Base-by-base conservation (phyloP, 2,329 filamentous ascomycete genomes). In the Zelopaecilomyces penicillatus region DNA sequence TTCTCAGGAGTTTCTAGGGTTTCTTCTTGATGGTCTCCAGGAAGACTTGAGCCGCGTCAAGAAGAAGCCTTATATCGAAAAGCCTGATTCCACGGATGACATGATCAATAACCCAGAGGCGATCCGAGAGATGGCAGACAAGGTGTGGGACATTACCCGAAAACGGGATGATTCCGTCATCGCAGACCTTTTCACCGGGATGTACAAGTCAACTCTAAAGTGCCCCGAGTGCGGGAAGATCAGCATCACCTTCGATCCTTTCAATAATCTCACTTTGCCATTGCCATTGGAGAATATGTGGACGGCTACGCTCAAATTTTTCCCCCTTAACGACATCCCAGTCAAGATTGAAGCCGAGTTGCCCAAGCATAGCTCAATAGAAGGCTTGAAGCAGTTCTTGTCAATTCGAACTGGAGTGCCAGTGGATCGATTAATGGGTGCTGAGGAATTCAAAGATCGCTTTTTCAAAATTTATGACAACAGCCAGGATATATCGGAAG, bases 221-320 rank as follows among this genome's bases (percentile, higher is more conserved):
- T 98, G 93, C 59, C 93, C 93, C 0, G 78, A 76, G 6, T 98
- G 93, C 63, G 77, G 84, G 54, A 98, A 97, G 68, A 85, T 97
- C 65, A 96, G 90, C 76, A 95, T 98, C 56, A 97, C 93, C 0
- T 98, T 98, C 59, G 93, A 98, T 61, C 93, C 93, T 1, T 98
- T 95, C 72, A 96, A 89, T 64, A 93, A 94, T 52, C 69, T 98
- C 47, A 96, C 93, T 0, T 70, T 98, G 27, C 93, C 94, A 46
- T 70, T 98, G 31, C 93, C 93, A 0, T 80, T 95, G 44, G 85
- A 93, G 61, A 89, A 84, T 52, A 76, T 87, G 37, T 95, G 88
- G 85, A 74, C 71, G 47, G 83, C 84, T 52, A 73, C 75, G 1
- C 70, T 97, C 53, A 83, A 78, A 44, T 96, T 85, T 61, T 83